Evolutionary conservation across 2,329 filamentous ascomycete genomes (phyloP).

Genomic region (Eutypella sp.): DNA sequence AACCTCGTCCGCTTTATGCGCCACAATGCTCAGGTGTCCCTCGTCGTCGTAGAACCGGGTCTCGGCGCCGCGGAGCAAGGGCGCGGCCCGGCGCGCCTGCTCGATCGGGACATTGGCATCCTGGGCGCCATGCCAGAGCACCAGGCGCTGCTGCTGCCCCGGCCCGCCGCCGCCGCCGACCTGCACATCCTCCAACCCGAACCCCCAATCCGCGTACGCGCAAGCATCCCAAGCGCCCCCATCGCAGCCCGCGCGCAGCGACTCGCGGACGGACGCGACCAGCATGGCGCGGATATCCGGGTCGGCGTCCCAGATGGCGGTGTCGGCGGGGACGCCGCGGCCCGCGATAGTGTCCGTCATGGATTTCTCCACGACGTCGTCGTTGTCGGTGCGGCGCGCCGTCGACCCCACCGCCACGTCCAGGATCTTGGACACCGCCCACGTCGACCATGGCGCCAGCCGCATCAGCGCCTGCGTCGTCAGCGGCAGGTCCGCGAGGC

Average conservation of each 20-base stretch:
- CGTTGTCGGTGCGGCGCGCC: slow-evolving; percentile 4
- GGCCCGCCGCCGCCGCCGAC: no score
- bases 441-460: slow-evolving; percentile 10
- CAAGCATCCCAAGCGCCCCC: slow-evolving; percentile 4
- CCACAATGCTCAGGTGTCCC: slow-evolving; percentile 15
- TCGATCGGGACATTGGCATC: slow-evolving; percentile 18
- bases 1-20: slow-evolving; percentile 12
- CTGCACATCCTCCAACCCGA: slow-evolving; percentile 14
- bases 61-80: slow-evolving; percentile 11
- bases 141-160: slow-evolving; percentile 10
- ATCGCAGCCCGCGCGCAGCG: slow-evolving; percentile 11
- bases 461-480: slow-evolving; percentile 9
- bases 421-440: slow-evolving; percentile 8
- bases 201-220: slow-evolving; percentile 19
- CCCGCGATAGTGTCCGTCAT: no score
- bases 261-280: no score
- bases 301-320: slow-evolving; percentile 4
- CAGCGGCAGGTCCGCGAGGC: slow-evolving; percentile 17
- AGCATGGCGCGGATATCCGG: slow-evolving; percentile 3
- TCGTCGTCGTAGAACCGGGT: slow-evolving; percentile 10
- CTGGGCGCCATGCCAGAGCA: slow-evolving; percentile 17
- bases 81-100: slow-evolving; percentile 17
- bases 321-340: no score
- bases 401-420: slow-evolving; percentile 6
- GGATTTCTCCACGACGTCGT: no score